phyloP scores from a whole-genome alignment of 2,329 filamentous ascomycete genomes.

The Reticulascus tulasneorum region DNA sequence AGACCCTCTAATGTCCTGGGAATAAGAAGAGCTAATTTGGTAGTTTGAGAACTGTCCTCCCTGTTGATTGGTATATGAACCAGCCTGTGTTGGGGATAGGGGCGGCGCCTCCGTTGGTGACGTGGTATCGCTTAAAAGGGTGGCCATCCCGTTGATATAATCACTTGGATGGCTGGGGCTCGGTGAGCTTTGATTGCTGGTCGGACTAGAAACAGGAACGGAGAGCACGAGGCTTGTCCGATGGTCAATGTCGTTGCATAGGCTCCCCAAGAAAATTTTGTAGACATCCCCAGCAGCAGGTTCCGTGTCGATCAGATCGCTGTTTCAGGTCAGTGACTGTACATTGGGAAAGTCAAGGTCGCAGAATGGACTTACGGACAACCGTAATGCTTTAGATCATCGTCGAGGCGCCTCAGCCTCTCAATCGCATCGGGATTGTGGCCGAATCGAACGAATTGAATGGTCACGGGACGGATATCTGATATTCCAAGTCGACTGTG shows the following conservation, averaged over 20 bases:
- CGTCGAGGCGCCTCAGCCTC: constrained; percentile 15
- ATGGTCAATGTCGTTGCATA: constrained; percentile 1
- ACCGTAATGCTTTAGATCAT: neutral
- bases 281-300: constrained; percentile 20
- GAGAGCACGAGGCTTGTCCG: too few species aligned
- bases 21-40: too few species aligned
- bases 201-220: too few species aligned
- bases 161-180: too few species aligned
- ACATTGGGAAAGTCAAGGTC: neutral
- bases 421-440: constrained; percentile 15
- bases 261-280: constrained; percentile 26
- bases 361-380: constrained; percentile 4
- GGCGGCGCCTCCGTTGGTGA: too few species aligned
- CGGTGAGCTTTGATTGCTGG: too few species aligned
- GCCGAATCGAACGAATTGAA: constrained; percentile 26
- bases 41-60: too few species aligned
- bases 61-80: too few species aligned
- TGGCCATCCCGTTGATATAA: too few species aligned
- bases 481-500: neutral
- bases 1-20: too few species aligned
- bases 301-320: constrained; percentile 24
- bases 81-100: too few species aligned
- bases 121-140: too few species aligned
- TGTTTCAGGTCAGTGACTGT: neutral
- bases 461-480: constrained; percentile 18